Evolutionary conservation across 768 basidiomycete genomes (phyloP).

Genomic region (Nidularia sp.): DNA sequence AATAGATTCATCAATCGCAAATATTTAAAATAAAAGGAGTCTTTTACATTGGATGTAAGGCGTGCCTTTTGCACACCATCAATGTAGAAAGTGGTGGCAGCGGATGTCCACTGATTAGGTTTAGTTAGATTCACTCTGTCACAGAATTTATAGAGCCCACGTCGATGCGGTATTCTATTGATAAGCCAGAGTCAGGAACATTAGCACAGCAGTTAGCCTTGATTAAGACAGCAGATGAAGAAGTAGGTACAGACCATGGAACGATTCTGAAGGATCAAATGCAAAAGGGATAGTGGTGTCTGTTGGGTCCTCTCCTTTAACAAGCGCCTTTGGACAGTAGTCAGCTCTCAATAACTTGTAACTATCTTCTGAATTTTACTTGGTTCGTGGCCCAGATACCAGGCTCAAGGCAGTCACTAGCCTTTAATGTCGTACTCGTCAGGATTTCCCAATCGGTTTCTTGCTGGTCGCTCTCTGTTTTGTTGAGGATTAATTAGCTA

Average conservation of each 20-base stretch:
- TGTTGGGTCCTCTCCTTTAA: background rate
- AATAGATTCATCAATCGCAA: background rate
- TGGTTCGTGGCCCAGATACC: slow-evolving; percentile 34
- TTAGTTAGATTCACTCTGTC: background rate
- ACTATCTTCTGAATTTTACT: slow-evolving; percentile 6
- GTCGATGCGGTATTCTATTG: slow-evolving; percentile 29
- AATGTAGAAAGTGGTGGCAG: slow-evolving; percentile 27
- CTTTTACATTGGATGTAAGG: slow-evolving; percentile 23
- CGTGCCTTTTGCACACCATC: slow-evolving; percentile 24
- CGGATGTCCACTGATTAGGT: slow-evolving; percentile 19
- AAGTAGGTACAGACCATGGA: slow-evolving; percentile 21
- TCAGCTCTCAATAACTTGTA: background rate
- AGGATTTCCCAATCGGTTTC: slow-evolving; percentile 31
- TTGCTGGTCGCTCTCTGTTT: slow-evolving; percentile 21
- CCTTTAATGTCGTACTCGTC: slow-evolving; percentile 23
- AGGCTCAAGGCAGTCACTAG: slow-evolving; percentile 20
- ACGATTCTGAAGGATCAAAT: slow-evolving; percentile 26
- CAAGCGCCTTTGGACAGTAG: background rate
- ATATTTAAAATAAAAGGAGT: background rate
- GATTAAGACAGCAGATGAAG: no score
- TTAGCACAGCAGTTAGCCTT: background rate
- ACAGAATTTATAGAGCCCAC: slow-evolving; percentile 9
- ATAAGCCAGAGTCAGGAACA: background rate
- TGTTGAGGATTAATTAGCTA: background rate
- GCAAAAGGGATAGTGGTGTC: slow-evolving; percentile 18